phyloP scores from a whole-genome alignment of 2,329 filamentous ascomycete genomes.

The Alternaria conjuncta region DNA sequence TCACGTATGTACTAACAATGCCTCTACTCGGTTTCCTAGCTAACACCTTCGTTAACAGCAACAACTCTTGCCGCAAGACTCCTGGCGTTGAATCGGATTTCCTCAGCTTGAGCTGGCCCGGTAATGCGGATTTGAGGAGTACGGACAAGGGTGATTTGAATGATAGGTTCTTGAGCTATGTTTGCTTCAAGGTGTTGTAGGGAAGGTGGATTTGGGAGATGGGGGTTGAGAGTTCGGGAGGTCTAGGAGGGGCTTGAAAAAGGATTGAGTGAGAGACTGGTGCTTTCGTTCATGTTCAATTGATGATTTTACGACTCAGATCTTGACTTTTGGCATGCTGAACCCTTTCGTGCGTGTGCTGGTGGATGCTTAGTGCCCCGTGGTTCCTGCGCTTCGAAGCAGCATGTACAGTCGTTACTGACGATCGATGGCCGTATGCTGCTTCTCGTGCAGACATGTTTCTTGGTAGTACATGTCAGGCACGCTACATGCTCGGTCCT shows the following conservation, averaged over 20 bases:
- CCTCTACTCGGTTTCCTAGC: neutral
- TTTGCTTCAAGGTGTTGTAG: constrained; percentile 9
- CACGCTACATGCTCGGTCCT: neutral
- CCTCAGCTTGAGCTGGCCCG: constrained; percentile 20
- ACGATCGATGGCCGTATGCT: neutral
- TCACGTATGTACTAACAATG: constrained; percentile 25
- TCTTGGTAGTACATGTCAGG: neutral
- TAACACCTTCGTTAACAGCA: constrained; percentile 12
- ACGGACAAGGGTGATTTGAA: constrained; percentile 26
- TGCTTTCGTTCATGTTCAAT: neutral
- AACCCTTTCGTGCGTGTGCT: fast-evolving
- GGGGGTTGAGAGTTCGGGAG: neutral
- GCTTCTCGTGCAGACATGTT: neutral
- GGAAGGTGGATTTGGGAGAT: neutral
- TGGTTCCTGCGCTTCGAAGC: too few species aligned
- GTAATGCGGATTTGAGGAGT: constrained; percentile 19
- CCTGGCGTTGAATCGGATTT: constrained; percentile 11
- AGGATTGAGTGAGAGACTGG: neutral
- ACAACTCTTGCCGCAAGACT: constrained; percentile 19
- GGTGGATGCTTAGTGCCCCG: fast-evolving
- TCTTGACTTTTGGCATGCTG: fast-evolving
- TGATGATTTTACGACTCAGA: neutral
- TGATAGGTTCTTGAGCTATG: constrained; percentile 22
- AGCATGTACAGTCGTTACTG: too few species aligned
- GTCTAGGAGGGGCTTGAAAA: neutral